Evolutionary conservation across 108 stramenopile genomes (phyloP), one percentile per base, ranked within the genome.

Genomic region (Nitzschia palea): DNA sequence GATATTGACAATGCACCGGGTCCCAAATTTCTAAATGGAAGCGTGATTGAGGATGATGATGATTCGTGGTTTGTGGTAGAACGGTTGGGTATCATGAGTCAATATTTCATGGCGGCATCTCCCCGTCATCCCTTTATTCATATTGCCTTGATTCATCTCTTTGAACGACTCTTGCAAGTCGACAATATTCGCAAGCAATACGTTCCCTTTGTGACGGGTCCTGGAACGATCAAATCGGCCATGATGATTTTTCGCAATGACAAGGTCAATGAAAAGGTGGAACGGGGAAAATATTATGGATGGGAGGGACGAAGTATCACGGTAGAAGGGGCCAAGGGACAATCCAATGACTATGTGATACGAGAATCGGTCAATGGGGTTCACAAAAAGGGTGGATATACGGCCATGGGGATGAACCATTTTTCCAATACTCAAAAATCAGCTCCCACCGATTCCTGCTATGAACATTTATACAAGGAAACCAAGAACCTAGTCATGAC

Each of bases 21-120:
- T 23, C 28, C 43, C 25, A 37, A 48, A 32, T 77, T 88, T 31
- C 44, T 58, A 8, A 67, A 35, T 9, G 59, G 34, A 2, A 22
- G 35, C 9, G 56, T 56, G 8, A 85, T 88, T 31, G 9, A 48
- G 2, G n/a, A 44, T 0, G 59, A 70, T 10, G 84, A 85, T 47
- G 83, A 90, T 68, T 71, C 84, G n/a, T 86, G 65, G 45, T 83
- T 85, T 60, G 74, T 68, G 23, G 36, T 84, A 3, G 89, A 90
- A 56, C 30, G 53, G 25, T 15, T 67, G 3, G 82, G 84, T 0
- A 65, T 78, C 18, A 51, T 73, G 23, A 51, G 70, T 9, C 89
- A 87, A 53, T 90, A 80, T 57, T 90, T 83, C 54, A 72, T 90
- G 34, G 89, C 89, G 15, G 64, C 84, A 1, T 74, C 76, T 27